These are phyloP conservation scores for Achaetomiella virescens DNA, from an alignment of 495 filamentous ascomycete genomes.

Conservation along the genomic window DNA sequence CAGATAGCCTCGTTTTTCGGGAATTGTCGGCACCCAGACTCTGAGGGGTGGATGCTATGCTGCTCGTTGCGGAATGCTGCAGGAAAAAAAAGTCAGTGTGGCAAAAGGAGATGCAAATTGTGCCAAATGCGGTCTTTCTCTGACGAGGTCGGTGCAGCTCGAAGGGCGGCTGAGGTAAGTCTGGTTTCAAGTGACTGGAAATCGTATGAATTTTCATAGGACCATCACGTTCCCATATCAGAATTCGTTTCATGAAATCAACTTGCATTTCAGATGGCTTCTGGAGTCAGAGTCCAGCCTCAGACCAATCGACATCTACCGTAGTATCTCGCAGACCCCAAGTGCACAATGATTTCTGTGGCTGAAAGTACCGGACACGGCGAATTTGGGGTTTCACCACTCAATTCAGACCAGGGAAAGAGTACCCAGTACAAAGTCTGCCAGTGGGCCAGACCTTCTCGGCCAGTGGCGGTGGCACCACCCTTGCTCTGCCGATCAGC, in stretches of 20 bases:
- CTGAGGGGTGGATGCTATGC: background rate
- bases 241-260: too few species aligned
- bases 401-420: background rate
- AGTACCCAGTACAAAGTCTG: background rate
- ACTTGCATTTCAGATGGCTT: background rate
- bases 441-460: background rate
- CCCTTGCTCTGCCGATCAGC: background rate
- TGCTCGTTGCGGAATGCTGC: background rate
- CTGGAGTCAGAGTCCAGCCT: background rate
- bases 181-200: too few species aligned
- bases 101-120: background rate
- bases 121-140: background rate
- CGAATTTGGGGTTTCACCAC: background rate
- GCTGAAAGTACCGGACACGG: conserved; percentile 1
- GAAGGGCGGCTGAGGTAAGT: background rate
- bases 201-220: too few species aligned
- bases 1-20: conserved; percentile 9
- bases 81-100: background rate
- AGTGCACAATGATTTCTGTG: background rate
- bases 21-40: conserved; percentile 11
- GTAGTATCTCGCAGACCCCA: background rate
- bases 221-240: too few species aligned
- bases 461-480: conserved; percentile 1
- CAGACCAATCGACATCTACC: background rate
- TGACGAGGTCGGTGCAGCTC: background rate